Evolutionary conservation across 1,284 basidiomycete species (phyloP), one percentile per base, ranked within the genome.

Genomic region (Athelia psychrophila): DNA sequence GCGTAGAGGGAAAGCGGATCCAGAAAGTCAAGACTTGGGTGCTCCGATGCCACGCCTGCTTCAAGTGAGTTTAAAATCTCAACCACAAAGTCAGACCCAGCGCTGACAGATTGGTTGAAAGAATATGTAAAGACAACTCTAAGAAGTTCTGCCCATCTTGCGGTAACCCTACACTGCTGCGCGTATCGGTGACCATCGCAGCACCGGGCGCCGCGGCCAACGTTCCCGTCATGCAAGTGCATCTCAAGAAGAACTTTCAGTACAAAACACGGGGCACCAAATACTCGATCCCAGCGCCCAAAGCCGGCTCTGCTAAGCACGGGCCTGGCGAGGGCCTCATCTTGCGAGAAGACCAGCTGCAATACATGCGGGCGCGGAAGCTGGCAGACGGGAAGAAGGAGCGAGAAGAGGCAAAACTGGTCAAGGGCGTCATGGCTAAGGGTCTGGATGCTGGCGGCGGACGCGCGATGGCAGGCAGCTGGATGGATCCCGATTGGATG

Each of bases 91-190:
- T 3, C 27, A 30, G 27, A 30, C 13, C 27, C 5, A 6, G 27
- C 38, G n/a, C 38, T 42, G 38, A 42, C 38, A 42, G n/a, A 16
- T n/a, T 16, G 38, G 6, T 18, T 19, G 52, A 19, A 63, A 98
- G 95, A 71, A 85, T 98, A 57, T 99, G 96, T 77, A 98, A 96
- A 76, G 95, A 99, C 68, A 78, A 85, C 30, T 88, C 91, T 18
- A 94, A 94, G 69, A 94, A 94, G 62, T 99, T 99, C 76, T 99
- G 97, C 67, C 96, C 97, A 1, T 92, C 93, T 9, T 99, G 97
- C 68, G 97, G 97, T 38, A 96, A 95, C 63, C 81, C 94, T 0
- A 91, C 97, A 0, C 80, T 99, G 24, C 74, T 98, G 49, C 89
- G 96, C 54, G 89, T 93, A 2, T 95, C 95, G 2, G 93, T 98